Evolutionary conservation across 2,329 filamentous ascomycete species (phyloP).

Genomic region (Aureobasidium subglaciale): DNA sequence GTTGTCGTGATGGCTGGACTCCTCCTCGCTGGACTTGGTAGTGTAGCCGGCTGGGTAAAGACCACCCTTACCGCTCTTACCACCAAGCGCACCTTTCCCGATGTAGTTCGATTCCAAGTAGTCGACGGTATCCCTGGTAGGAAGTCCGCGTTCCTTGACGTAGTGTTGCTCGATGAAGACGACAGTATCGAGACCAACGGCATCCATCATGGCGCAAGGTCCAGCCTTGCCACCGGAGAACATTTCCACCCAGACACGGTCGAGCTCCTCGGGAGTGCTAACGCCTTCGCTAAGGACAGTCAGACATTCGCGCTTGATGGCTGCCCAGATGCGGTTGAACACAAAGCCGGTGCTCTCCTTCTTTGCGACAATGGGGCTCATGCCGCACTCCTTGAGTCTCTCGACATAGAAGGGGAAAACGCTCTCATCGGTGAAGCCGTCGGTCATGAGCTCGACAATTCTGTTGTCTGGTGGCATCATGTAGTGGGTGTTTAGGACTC

Average conservation of each 20-base stretch:
- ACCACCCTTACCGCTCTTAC: conserved; percentile 20
- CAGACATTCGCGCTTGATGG: conserved; percentile 47
- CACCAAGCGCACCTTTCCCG: conserved; percentile 40
- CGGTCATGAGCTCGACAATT: conserved; percentile 49
- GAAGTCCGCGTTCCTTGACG: conserved; percentile 42
- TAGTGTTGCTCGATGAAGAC: conserved; percentile 49
- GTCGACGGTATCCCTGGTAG: conserved; percentile 35
- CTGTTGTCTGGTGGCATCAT: conserved; percentile 39
- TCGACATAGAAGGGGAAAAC: conserved; percentile 43
- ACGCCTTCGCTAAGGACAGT: conserved; percentile 46
- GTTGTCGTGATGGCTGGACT: conserved; percentile 3
- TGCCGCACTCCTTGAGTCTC: conserved; percentile 34
- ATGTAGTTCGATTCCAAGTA: conserved; percentile 42
- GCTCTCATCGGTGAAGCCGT: conserved; percentile 36
- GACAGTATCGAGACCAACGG: conserved; percentile 48
- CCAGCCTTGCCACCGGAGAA: conserved; percentile 24
- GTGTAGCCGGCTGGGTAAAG: conserved; percentile 11
- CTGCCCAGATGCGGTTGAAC: conserved; percentile 52
- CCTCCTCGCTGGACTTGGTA: background rate
- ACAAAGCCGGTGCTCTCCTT: conserved; percentile 49
- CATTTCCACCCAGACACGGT: conserved; percentile 38
- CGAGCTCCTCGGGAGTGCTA: conserved; percentile 43
- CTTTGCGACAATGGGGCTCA: conserved; percentile 36
- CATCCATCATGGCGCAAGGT: conserved; percentile 42
- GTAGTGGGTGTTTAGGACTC: conserved; percentile 47